phyloP scores from a whole-genome alignment of 257 asterid genomes.

The Solanum pennellii region DNA sequence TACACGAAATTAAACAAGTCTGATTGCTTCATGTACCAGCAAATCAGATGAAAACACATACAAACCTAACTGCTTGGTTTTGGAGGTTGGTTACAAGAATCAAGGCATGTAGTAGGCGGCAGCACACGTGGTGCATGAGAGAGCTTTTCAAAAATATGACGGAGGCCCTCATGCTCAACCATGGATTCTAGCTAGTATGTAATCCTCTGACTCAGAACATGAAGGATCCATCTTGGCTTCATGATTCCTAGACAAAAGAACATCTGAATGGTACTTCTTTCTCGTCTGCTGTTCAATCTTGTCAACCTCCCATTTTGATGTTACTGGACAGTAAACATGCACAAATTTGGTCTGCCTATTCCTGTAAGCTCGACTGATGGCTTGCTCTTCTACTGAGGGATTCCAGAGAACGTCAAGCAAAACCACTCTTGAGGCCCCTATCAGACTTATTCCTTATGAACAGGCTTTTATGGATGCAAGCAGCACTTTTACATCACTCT shows the following conservation, averaged over 20 bases:
- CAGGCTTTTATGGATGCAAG: not conserved
- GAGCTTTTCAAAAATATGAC: not conserved
- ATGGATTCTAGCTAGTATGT: conserved; percentile 14
- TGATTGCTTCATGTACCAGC: not conserved
- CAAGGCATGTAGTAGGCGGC: not conserved
- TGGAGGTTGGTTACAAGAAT: not conserved
- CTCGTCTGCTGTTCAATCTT: conserved; percentile 29
- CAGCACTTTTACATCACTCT: not conserved
- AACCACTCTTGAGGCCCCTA: conserved; percentile 79
- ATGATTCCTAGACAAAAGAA: conserved; percentile 24
- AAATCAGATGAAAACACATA: not conserved
- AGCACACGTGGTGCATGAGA: not conserved
- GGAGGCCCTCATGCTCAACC: not conserved
- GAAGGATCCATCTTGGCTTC: not conserved
- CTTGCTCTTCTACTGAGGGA: conserved; percentile 61
- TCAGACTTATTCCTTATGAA: conserved; percentile 14
- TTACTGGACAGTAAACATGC: conserved; percentile 50
- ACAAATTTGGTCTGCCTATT: conserved; percentile 61
- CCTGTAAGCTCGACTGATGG: conserved; percentile 67
- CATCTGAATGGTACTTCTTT: conserved; percentile 38
- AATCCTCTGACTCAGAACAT: conserved; percentile 20
- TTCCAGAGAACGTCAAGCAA: conserved; percentile 75
- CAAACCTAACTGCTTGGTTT: conserved; percentile 25
- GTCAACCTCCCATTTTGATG: conserved; percentile 28
- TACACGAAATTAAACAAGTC: not conserved